phyloP scores from a whole-genome alignment of 345 rosid species.

The Eucalyptus erythrocorys region DNA sequence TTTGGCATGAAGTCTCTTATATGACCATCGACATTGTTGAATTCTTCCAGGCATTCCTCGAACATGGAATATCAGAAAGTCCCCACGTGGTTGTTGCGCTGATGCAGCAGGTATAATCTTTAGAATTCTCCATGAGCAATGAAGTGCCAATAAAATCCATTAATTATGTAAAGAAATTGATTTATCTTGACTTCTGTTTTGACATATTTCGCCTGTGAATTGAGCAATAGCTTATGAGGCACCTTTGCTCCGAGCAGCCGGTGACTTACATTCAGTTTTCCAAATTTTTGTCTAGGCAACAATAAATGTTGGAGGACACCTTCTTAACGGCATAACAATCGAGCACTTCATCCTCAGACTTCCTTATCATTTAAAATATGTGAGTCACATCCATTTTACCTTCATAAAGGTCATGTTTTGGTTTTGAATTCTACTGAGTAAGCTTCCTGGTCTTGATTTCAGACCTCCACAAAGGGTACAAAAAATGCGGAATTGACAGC shows the following conservation, averaged over 20 bases:
- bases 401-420: background rate
- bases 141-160: background rate
- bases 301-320: slow-evolving; percentile 65
- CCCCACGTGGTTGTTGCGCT: slow-evolving; percentile 47
- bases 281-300: slow-evolving; percentile 36
- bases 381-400: slow-evolving; percentile 9
- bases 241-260: background rate
- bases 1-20: background rate
- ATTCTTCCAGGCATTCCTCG: slow-evolving; percentile 53
- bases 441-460: background rate
- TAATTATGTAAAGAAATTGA: background rate
- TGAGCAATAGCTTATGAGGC: background rate
- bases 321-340: slow-evolving; percentile 52
- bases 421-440: background rate
- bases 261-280: background rate
- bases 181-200: background rate
- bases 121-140: background rate
- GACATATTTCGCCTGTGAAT: background rate
- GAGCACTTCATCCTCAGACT: slow-evolving; percentile 80
- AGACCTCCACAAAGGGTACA: slow-evolving; percentile 30
- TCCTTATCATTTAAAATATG: slow-evolving; percentile 63
- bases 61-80: slow-evolving; percentile 62
- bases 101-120: slow-evolving; percentile 49
- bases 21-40: background rate
- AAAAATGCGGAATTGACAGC: slow-evolving; percentile 52